These are phyloP conservation scores for Suillus subluteus DNA, from an alignment of 768 basidiomycete genomes.

Conservation along the genomic window DNA sequence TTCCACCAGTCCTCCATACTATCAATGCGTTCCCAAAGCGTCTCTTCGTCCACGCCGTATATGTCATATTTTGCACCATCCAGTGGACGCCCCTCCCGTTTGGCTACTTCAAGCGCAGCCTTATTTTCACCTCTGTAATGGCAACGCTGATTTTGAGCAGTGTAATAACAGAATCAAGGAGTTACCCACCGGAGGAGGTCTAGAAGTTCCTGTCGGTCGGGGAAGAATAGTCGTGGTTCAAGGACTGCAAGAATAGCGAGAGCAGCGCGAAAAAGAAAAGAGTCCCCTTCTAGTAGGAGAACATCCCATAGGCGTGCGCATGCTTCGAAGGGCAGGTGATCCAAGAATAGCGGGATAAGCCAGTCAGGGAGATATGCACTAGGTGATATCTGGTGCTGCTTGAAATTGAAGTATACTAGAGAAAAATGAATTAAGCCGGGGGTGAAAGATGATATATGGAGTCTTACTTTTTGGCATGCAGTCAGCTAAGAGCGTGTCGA, in stretches of 20 bases:
- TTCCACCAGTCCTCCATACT: conserved; percentile 92
- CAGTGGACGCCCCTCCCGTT: conserved; percentile 62
- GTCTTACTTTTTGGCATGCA: conserved; percentile 88
- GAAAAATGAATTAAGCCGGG: conserved; percentile 9
- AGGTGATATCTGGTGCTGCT: conserved; percentile 90
- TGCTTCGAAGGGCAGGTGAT: conserved; percentile 90
- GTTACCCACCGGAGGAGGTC: conserved; percentile 69
- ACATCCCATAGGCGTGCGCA: conserved; percentile 92
- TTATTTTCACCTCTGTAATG: conserved; percentile 72
- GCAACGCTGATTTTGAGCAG: conserved; percentile 15
- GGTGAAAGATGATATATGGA: not conserved
- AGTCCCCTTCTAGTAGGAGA: conserved; percentile 83
- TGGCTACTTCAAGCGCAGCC: conserved; percentile 82
- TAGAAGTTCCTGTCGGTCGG: conserved; percentile 76
- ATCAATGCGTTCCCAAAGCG: conserved; percentile 81
- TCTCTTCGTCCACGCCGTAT: conserved; percentile 85
- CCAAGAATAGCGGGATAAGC: conserved; percentile 78
- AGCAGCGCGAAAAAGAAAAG: conserved; percentile 84
- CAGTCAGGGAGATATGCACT: conserved; percentile 82
- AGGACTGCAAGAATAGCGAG: conserved; percentile 83
- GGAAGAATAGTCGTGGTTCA: conserved; percentile 88
- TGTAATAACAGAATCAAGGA: conserved; percentile 8
- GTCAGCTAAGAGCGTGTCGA: conserved; percentile 89
- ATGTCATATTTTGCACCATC: conserved; percentile 83
- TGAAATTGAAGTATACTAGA: conserved; percentile 91